Base-by-base conservation (phyloP, 495 filamentous ascomycete genomes). In the Xylaria acuta region DNA sequence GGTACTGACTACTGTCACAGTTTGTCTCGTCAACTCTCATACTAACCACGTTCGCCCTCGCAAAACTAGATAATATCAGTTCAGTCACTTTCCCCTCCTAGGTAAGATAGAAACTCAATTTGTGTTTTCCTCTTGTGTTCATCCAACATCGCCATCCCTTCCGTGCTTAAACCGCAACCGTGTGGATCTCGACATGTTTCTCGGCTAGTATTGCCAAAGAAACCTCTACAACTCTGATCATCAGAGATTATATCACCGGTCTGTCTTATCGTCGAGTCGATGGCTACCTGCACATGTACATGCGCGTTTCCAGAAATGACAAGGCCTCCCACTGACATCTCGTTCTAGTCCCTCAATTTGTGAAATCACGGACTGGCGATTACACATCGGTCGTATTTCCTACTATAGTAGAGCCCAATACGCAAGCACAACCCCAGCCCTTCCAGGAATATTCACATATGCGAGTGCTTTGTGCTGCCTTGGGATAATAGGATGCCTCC, bases 401-500 rank as follows among this genome's bases (percentile, higher is more conserved):
- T 53, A 53, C 11, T 5, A 53, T 32, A 30, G 14, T 18, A 32
- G 27, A 7, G 12, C 53, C 4, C 5, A 30, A 32, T 1, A 32
- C 27, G 2, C 53, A 30, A 54, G 22, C 12, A 40, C 18, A 16
- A 43, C 22, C 11, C 38, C 18, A 27, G n/a, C 16, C 20, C 18
- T 8, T 8, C n/a, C 20, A 45, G 2, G 20, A 7, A 34, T 34
- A 43, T 32, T 27, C 3, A 53, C 11, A 16, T 22, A 11, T 22
- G n/a, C 6, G 5, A 8, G 16, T 47, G 18, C 0, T 25, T 43
- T 25, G 22, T 64, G 41, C 7, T 45, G 25, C n/a, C 49, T 22
- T 51, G 64, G 9, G 47, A 65, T 16, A 5, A 34, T 5, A 62
- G 12, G 58, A 74, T 75, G 69, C 38, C 72, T 18, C 22, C 64